Base-by-base conservation (phyloP, 2,329 filamentous ascomycete species). In the Knoxdaviesia proteae region DNA sequence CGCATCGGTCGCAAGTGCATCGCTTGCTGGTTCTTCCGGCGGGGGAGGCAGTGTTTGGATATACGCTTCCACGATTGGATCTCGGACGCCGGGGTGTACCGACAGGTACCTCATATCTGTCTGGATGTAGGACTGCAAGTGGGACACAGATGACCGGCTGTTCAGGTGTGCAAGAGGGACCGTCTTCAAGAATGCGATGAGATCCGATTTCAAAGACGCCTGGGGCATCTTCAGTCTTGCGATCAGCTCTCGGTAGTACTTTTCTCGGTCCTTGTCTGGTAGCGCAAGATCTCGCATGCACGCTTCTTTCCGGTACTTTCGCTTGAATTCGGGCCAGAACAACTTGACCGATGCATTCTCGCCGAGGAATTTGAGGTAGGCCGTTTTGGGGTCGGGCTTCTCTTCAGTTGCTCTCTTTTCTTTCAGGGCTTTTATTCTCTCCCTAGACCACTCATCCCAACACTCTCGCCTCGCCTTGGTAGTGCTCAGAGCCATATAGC, bases 251-350 rank as follows among this genome's bases (percentile, higher is more conserved):
- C 83, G 70, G 55, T 88, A 92, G 42, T 74, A 65, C 59, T 80
- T 86, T 54, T 92, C 84, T 34, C 80, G 70, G 42, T 88, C 83
- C 56, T 80, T 84, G 52, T 88, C 84, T 34, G 65, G 62, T 30
- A 87, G 64, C 41, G 67, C 71, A 32, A 72, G 64, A 46, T 88
- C 80, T 47, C 78, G 80, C 80, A 98, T 86, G 42, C 77, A 71
- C 0, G 71, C 59, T 48, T 93, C 86, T 49, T 80, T 87, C 49
- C 80, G 80, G 59, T 76, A 90, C 56, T 94, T 98, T 34, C 90
- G 70, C 52, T 83, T 84, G 61, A 98, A 98, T 56, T 98, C 90
- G 0, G 84, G 80, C 90, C 90, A 98, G 65, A 93, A 98, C 1
- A 98, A 68, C 60, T 94, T 96, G 0, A 84, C 80, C 0, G 79